phyloP scores from a whole-genome alignment of 495 filamentous ascomycete genomes.

The Geopyxis carbonaria region DNA sequence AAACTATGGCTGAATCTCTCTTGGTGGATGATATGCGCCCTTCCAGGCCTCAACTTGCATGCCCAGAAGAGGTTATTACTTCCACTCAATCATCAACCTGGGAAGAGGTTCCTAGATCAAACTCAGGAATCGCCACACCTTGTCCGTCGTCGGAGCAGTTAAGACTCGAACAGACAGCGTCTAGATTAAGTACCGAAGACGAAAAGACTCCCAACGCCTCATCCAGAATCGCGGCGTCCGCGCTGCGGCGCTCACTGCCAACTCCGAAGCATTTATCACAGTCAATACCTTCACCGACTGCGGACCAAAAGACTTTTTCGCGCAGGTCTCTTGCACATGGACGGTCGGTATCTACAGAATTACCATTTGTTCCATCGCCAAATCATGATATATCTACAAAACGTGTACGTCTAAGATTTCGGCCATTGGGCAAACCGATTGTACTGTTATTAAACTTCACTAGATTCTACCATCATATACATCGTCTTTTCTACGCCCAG shows the following conservation, averaged over 20 bases:
- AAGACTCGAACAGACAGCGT: background rate
- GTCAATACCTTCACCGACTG: slow-evolving; percentile 1
- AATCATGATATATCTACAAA: slow-evolving; percentile 19
- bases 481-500: slow-evolving; percentile 72
- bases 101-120: background rate
- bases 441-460: background rate
- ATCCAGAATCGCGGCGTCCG: background rate
- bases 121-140: background rate
- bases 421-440: background rate
- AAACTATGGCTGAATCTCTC: no score
- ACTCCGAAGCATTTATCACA: background rate
- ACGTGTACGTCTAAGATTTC: slow-evolving; percentile 12
- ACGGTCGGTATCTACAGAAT: slow-evolving; percentile 16
- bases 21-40: no score
- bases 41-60: slow-evolving; percentile 23
- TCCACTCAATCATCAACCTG: background rate
- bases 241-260: background rate
- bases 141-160: background rate
- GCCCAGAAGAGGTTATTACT: slow-evolving; percentile 16
- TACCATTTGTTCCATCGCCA: slow-evolving; percentile 16
- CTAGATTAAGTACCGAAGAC: background rate
- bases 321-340: slow-evolving; percentile 7
- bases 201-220: background rate
- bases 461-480: slow-evolving; percentile 45
- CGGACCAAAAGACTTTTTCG: background rate